phyloP scores from a whole-genome alignment of 176 grass and related monocot genomes.

The Paspalum vaginatum region DNA sequence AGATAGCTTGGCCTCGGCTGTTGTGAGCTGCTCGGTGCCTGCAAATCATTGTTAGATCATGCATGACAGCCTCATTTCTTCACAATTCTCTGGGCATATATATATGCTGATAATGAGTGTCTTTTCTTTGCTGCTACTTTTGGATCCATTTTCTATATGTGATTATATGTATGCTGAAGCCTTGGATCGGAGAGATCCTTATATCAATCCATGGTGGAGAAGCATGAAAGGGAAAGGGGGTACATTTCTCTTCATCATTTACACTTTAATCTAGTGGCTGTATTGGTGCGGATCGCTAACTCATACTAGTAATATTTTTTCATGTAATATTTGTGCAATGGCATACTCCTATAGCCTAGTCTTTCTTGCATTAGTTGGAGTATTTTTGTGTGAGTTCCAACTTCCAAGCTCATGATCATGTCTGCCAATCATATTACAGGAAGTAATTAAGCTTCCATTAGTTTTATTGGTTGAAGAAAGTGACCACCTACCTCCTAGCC shows the following conservation, averaged over 20 bases:
- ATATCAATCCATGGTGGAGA: not conserved
- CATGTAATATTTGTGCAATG: not conserved
- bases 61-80: conserved; percentile 67
- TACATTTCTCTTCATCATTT: not conserved
- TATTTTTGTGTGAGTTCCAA: not conserved
- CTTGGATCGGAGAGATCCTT: not conserved
- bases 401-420: conserved; percentile 17
- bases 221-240: not conserved
- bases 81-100: conserved; percentile 25
- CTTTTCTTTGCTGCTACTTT: not conserved
- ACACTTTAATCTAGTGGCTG: not conserved
- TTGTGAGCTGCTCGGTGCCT: not conserved
- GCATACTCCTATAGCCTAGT: not conserved
- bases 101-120: not conserved
- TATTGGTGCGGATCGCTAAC: not conserved
- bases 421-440: not conserved
- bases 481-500: not conserved
- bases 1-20: not conserved
- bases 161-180: not conserved
- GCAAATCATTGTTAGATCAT: conserved; percentile 63
- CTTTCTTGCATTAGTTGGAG: not conserved
- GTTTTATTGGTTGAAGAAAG: not conserved
- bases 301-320: not conserved
- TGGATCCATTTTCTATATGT: not conserved
- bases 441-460: not conserved